phyloP scores from a whole-genome alignment of 2,329 filamentous ascomycete genomes.

The Orbilia javanica region DNA sequence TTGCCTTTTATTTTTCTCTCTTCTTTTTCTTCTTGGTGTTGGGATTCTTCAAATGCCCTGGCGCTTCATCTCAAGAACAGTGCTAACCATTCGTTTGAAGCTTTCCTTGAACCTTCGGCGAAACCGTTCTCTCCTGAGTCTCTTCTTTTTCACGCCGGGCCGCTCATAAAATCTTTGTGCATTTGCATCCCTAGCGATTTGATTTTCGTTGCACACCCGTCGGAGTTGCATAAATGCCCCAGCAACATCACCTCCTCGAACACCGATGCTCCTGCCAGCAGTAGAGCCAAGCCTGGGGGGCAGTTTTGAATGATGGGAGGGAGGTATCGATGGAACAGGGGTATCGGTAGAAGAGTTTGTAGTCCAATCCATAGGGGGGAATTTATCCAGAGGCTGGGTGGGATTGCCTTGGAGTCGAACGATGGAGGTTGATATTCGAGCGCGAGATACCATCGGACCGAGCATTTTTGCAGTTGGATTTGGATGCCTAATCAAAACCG shows the following conservation, averaged over 20 bases:
- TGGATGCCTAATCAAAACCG: neutral
- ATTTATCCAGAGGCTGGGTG: constrained; percentile 11
- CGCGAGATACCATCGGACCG: neutral
- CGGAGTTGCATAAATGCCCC: constrained; percentile 68
- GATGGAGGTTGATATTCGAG: constrained; percentile 32
- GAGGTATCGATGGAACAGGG: constrained; percentile 15
- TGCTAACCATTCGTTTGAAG: constrained; percentile 74
- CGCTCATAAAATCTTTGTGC: constrained; percentile 80
- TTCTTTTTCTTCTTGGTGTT: neutral
- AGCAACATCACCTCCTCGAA: constrained; percentile 67
- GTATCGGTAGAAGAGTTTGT: constrained; percentile 18
- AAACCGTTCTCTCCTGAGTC: constrained; percentile 78
- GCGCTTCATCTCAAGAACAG: constrained; percentile 77
- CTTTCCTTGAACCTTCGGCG: constrained; percentile 76
- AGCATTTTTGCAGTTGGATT: neutral
- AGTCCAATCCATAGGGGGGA: constrained; percentile 1
- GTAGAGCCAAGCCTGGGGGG: constrained; percentile 61
- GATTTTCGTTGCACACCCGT: constrained; percentile 69
- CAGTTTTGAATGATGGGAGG: constrained; percentile 51
- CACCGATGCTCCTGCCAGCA: constrained; percentile 63
- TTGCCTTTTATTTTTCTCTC: too few relatives aligned
- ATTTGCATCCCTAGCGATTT: constrained; percentile 70
- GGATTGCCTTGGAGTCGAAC: constrained; percentile 1
- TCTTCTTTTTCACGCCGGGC: constrained; percentile 81
- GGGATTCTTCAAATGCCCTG: constrained; percentile 77